Conservation (phyloP, 2,329 filamentous ascomycete species). For the Scytalidium sp. region DNA sequence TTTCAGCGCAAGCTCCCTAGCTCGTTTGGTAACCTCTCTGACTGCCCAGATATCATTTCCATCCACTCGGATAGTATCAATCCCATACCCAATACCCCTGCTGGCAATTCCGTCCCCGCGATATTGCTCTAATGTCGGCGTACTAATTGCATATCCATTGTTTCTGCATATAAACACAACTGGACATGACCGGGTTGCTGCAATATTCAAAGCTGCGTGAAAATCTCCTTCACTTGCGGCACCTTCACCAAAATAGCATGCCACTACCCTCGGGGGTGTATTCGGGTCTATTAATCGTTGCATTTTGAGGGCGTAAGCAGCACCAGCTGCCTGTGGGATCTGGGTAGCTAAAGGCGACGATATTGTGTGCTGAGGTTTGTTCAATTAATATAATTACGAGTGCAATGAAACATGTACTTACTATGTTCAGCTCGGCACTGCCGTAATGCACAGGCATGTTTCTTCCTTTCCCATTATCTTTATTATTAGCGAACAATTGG, state of each 20-base stretch:
- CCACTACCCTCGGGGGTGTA: constrained; percentile 64
- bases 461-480: constrained; percentile 76
- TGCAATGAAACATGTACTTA: constrained; percentile 37
- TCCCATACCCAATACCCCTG: constrained; percentile 86
- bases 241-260: constrained; percentile 88
- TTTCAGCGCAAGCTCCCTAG: constrained; percentile 61
- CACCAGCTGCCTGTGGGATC: constrained; percentile 82
- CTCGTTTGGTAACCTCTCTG: constrained; percentile 72
- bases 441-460: constrained; percentile 99
- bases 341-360: constrained; percentile 85
- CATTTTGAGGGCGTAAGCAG: constrained; percentile 84
- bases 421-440: constrained; percentile 77
- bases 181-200: constrained; percentile 82
- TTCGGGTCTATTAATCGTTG: constrained; percentile 71
- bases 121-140: constrained; percentile 86
- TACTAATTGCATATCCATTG: constrained; percentile 89
- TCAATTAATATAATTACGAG: background rate
- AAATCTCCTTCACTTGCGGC: constrained; percentile 91
- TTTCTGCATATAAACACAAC: constrained; percentile 90
- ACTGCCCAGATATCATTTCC: constrained; percentile 95
- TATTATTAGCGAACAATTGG: constrained; percentile 84
- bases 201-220: constrained; percentile 87
- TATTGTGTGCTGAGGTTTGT: constrained; percentile 67
- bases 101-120: constrained; percentile 88
- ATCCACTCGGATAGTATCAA: constrained; percentile 87